Evolutionary conservation across 169 alveolate genomes (phyloP), one percentile per base, ranked within the genome.

Genomic region (Eimeria sp.): DNA sequence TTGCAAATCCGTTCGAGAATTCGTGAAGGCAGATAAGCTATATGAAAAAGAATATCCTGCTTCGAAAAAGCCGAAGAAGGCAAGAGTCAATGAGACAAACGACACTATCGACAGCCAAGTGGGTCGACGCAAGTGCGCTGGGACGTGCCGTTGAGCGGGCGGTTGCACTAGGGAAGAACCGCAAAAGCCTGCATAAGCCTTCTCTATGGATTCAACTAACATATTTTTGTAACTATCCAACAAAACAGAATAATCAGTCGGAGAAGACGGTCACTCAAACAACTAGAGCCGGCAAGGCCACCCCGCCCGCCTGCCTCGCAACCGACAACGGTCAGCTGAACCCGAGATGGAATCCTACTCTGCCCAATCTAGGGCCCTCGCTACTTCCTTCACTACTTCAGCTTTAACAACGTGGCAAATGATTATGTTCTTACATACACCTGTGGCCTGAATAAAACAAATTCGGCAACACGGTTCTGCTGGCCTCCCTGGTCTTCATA

Each of bases 311-410:
- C 27, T 45, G 61, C 57, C 40, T 14, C 87, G 87, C 87, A 76
- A 63, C 87, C 87, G 87, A 76, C 87, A 40, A 34, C 65, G 20
- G 63, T 27, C 87, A 27, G 87, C 70, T 61, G 65, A 63, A 76
- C 87, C 87, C 61, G 40, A 10, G 87, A 43, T 43, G 7, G 45
- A 40, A 76, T 18, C n/a, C 27, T 61, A 0, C 70, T 61, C 70
- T 61, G 20, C 70, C 2, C 20, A 20, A 18, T 61, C 70, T 61
- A 61, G 9, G 18, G n/a, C 16, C n/a, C n/a, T 61, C 70, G 70
- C 70, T 61, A 25, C 70, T 61, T 18, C 20, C 70, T 18, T 61
- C 70, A 3, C 7, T 14, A 61, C 70, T 61, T 61, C 20, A 20
- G 5, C 20, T 61, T 61, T 61, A 61, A 61, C 20, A 61, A 18